Evolutionary conservation across 352 stramenopile species (phyloP).

Genomic region (Phytophthora cryptogea): DNA sequence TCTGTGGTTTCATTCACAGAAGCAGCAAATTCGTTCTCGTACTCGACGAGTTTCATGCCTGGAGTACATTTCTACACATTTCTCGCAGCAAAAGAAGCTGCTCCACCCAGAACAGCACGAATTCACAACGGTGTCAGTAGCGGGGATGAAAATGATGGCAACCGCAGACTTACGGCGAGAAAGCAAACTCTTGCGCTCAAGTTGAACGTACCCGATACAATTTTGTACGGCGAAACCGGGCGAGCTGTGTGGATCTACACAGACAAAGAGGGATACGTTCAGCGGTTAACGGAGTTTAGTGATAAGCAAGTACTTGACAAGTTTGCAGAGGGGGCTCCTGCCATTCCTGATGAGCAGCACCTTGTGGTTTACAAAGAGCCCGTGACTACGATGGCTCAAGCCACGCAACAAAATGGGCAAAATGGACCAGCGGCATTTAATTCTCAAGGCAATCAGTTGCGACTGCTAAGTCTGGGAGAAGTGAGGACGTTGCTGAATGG

Average conservation of each 20-base stretch:
- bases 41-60: slow-evolving; percentile 73
- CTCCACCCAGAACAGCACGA: slow-evolving; percentile 3
- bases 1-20: slow-evolving; percentile 71
- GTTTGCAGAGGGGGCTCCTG: slow-evolving; percentile 38
- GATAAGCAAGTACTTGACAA: slow-evolving; percentile 80
- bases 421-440: slow-evolving; percentile 21
- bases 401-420: slow-evolving; percentile 1
- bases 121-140: neutral
- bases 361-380: slow-evolving; percentile 80
- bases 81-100: slow-evolving; percentile 56
- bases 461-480: slow-evolving; percentile 63
- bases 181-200: slow-evolving; percentile 36
- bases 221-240: slow-evolving; percentile 79
- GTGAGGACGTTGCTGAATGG: slow-evolving; percentile 74
- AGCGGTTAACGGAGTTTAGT: slow-evolving; percentile 62
- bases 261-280: slow-evolving; percentile 69
- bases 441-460: slow-evolving; percentile 66
- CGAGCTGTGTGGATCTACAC: slow-evolving; percentile 76
- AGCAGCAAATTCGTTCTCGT: slow-evolving; percentile 47
- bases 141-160: slow-evolving; percentile 9
- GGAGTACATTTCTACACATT: slow-evolving; percentile 83
- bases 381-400: slow-evolving; percentile 28
- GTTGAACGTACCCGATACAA: slow-evolving; percentile 79
- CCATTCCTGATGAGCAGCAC: slow-evolving; percentile 40
- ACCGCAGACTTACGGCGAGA: slow-evolving; percentile 9